Base-by-base conservation (phyloP, 2,329 filamentous ascomycete genomes). In the Raffaelea arxii region DNA sequence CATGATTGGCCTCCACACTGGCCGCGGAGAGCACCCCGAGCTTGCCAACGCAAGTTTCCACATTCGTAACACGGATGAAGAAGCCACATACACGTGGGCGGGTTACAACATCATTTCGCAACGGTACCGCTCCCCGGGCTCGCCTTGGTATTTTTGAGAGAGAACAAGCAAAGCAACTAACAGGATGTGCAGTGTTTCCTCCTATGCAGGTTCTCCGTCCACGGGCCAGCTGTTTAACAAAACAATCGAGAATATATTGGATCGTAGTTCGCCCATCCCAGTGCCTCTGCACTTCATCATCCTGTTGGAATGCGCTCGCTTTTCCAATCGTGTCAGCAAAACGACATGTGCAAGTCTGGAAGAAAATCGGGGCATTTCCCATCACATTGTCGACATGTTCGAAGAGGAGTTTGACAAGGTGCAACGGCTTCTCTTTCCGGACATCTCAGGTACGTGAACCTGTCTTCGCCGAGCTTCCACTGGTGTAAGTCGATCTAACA, bases 351-450 rank as follows among this genome's bases (percentile, higher is more conserved):
- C 70, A 3, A 67, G 66, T 22, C 59, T 75, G 10, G 66, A 74
- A 27, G 68, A 68, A 30, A 62, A 65, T 25, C 65, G 65, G 11
- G 70, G 68, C 2, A 66, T 77, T 2, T 64, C 71, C 1, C 64
- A 72, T 25, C 61, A 69, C 37, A 58, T 71, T 11, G 67, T 77
- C 1, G 63, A 64, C 39, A 60, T 68, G 22, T 68, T 75, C 54
- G 73, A 77, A 54, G 68, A 73, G 37, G 74, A 78, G 50, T 70
- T 75, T 53, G 67, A 70, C 44, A 63, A 65, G n/a, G 57, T 75
- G 2, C 66, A 66, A 46, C 63, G 68, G 4, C 56, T 71, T 2
- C 59, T 75, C n/a, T 65, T 66, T 27, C 66, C 65, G 11, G 63
- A 68, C 25, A 67, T 71, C 41, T 69, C 71, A 47, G 71, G 72